phyloP scores from a whole-genome alignment of 306 rosid genomes.

The Cicer judaicum region DNA sequence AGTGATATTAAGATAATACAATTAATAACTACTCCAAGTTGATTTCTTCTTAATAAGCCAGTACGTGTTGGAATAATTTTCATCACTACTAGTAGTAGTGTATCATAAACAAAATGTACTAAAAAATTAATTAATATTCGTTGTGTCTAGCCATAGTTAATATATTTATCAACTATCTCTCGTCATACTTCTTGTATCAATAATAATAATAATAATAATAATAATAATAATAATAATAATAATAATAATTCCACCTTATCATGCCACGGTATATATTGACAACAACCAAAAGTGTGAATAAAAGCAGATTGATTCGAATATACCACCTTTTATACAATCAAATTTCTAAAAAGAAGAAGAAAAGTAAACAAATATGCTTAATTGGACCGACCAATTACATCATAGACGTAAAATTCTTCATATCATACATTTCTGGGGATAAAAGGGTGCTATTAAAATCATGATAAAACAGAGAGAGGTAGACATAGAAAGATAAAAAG shows the following conservation, averaged over 20 bases:
- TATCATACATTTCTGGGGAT: constrained; percentile 36
- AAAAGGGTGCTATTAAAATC: constrained; percentile 45
- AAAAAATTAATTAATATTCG: no score
- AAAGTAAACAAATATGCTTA: not conserved
- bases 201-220: no score
- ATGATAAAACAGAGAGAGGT: constrained; percentile 23
- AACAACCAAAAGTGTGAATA: constrained; percentile 9
- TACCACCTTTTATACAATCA: constrained; percentile 22
- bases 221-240: not conserved
- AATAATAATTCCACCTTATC: constrained; percentile 22
- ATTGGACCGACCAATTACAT: constrained; percentile 49
- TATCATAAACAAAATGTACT: no score
- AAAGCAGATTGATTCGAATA: constrained; percentile 27
- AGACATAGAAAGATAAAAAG: constrained; percentile 1
- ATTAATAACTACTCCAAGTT: no score
- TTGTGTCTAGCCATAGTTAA: no score
- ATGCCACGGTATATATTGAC: constrained; percentile 36
- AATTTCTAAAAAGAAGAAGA: not conserved
- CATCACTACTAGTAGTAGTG: no score
- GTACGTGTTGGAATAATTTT: no score
- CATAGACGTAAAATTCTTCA: constrained; percentile 39
- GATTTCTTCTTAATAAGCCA: no score
- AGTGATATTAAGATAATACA: no score
- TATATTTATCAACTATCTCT: no score
- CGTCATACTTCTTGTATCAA: no score